These are phyloP conservation scores for Fomitiporia mediterranea DNA, from an alignment of 1,284 basidiomycete genomes.

Conservation along the genomic window DNA sequence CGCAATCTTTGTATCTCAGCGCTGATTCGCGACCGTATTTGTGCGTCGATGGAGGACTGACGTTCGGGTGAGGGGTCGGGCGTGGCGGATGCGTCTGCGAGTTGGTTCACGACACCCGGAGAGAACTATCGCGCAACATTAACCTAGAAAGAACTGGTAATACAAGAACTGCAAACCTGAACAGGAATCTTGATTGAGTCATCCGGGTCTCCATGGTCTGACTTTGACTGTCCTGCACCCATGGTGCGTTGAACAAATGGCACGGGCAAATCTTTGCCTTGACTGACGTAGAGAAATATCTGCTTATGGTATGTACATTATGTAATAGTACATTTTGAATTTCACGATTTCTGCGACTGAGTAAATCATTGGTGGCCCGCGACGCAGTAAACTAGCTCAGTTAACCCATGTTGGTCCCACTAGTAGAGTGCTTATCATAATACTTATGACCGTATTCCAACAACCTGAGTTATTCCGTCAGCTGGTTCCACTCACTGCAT, in stretches of 20 bases:
- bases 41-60: slow-evolving; percentile 65
- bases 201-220: slow-evolving; percentile 47
- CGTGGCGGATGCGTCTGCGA: slow-evolving; percentile 57
- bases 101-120: slow-evolving; percentile 67
- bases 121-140: slow-evolving; percentile 54
- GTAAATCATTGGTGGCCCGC: no score
- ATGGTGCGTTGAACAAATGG: slow-evolving; percentile 36
- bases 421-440: slow-evolving; percentile 28
- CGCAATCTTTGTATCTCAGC: slow-evolving; percentile 58
- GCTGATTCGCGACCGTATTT: slow-evolving; percentile 62
- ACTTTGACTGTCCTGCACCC: slow-evolving; percentile 65
- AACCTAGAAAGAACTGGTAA: slow-evolving; percentile 11
- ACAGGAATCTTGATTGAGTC: slow-evolving; percentile 61
- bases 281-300: no score
- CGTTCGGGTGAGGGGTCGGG: slow-evolving; percentile 57
- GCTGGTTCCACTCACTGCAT: slow-evolving; percentile 6
- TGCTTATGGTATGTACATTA: no score
- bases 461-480: slow-evolving; percentile 32
- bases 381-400: no score
- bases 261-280: no score
- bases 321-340: no score
- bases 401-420: background rate
- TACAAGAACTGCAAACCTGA: slow-evolving; percentile 39
- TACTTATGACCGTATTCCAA: slow-evolving; percentile 48
- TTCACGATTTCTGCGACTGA: no score